Base-by-base conservation (phyloP, 805 yeast genomes). In the Ogataea degrootiae region DNA sequence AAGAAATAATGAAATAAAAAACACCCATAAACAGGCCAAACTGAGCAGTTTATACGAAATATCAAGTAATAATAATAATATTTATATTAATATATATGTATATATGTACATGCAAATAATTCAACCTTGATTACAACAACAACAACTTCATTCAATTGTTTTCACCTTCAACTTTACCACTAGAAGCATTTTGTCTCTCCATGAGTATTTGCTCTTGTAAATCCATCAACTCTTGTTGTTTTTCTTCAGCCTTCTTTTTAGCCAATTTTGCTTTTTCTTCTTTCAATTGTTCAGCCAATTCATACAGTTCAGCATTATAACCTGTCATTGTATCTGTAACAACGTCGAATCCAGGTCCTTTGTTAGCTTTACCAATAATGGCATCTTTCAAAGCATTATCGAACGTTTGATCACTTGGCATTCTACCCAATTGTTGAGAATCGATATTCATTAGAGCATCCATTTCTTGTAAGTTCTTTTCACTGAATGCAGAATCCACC, bases 401-500 rank as follows among this genome's bases (percentile, higher is more conserved):
- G 44, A 59, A 62, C 35, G 55, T 56, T 29, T 43, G 39, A 5
- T 45, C 39, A 11, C 55, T 46, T 33, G 64, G 63, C 9, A 53
- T 42, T 12, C 58, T 52, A 31, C 53, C 55, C 36, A 62, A 51
- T n/a, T 46, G 52, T 26, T 49, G 51, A n/a, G 61, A 54, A 16
- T 51, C 52, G 36, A 56, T 47, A 34, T 52, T 47, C 42, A 51
- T 42, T 36, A 56, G 46, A 47, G 51, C 54, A 37, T 38, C 47
- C 43, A 53, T 44, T 34, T 45, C 60, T 31, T 65, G 63, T 48
- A 68, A 65, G 54, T 49, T 74, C 75, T 55, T 53, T 36, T 57
- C 62, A 35, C 59, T 56, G 51, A 83, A 79, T 42, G 88, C 83
- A 46, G 72, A 72, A 42, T 75, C 77, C 39, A 86, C 77, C 44